These are phyloP conservation scores for Bipolaris oryzae DNA, from an alignment of 2,329 filamentous ascomycete species.

Conservation along the genomic window DNA sequence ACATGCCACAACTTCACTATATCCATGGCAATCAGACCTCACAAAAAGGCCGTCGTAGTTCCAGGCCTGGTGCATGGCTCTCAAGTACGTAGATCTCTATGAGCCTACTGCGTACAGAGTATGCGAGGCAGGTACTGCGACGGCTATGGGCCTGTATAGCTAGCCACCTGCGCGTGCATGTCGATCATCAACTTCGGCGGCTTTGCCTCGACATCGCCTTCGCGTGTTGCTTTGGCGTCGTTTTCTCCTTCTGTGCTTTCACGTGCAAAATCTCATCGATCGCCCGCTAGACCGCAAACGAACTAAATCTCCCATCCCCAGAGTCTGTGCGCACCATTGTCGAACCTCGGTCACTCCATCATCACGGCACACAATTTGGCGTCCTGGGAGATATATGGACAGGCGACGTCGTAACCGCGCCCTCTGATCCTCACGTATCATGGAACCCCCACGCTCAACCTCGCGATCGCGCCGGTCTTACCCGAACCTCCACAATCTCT, in stretches of 20 bases:
- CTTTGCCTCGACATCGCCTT: not conserved
- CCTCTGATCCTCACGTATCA: slow-evolving; percentile 11
- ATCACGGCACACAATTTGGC: slow-evolving; percentile 9
- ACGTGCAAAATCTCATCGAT: slow-evolving; percentile 26
- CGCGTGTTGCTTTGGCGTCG: not conserved
- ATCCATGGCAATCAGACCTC: not conserved
- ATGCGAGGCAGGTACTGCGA: not conserved
- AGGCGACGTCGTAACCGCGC: not conserved
- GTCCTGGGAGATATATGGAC: slow-evolving; percentile 5
- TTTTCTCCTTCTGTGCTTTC: slow-evolving; percentile 18
- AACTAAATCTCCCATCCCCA: slow-evolving; percentile 23
- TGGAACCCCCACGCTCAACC: slow-evolving; percentile 34
- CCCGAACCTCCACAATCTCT: slow-evolving; percentile 64
- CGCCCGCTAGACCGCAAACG: slow-evolving; percentile 22
- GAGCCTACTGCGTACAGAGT: not conserved
- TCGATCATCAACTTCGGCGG: not conserved
- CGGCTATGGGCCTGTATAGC: not conserved
- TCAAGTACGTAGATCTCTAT: no score
- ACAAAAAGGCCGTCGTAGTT: not conserved
- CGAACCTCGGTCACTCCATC: slow-evolving; percentile 38
- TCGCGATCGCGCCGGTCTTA: slow-evolving; percentile 59
- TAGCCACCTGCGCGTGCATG: not conserved
- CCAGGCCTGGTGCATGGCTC: not conserved
- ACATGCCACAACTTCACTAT: not conserved
- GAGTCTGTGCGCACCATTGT: slow-evolving; percentile 26